phyloP scores from a whole-genome alignment of 495 filamentous ascomycete genomes.

The Talaromyces trachyspermus region DNA sequence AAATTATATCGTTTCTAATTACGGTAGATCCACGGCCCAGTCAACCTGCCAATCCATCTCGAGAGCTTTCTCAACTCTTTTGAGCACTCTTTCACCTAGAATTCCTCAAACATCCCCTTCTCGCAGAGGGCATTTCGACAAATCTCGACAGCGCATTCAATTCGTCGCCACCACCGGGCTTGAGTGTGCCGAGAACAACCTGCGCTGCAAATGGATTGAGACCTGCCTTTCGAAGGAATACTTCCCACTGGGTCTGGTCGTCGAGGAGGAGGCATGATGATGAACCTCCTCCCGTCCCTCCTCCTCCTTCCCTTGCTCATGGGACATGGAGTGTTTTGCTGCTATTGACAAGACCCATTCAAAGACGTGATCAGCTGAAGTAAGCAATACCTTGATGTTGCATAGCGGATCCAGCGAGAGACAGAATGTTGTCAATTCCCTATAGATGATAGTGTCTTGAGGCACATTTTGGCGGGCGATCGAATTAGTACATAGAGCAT shows the following conservation, averaged over 20 bases:
- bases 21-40: slow-evolving; percentile 18
- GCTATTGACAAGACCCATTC: slow-evolving; percentile 26
- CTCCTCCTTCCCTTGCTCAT: too few relatives aligned
- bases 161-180: background rate
- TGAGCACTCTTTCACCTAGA: slow-evolving; percentile 47
- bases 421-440: slow-evolving; percentile 1
- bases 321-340: slow-evolving; percentile 17
- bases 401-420: background rate
- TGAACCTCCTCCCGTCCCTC: background rate
- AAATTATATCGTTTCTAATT: too few relatives aligned
- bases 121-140: slow-evolving; percentile 18
- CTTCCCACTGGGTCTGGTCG: slow-evolving; percentile 62
- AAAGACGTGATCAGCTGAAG: background rate
- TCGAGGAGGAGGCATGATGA: slow-evolving; percentile 10
- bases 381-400: background rate
- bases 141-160: slow-evolving; percentile 9
- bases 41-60: slow-evolving; percentile 24
- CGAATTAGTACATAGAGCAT: slow-evolving; percentile 59
- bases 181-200: slow-evolving; percentile 40
- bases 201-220: slow-evolving; percentile 80
- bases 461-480: background rate
- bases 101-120: slow-evolving; percentile 36
- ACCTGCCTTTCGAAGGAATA: slow-evolving; percentile 64
- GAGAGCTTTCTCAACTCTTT: slow-evolving; percentile 36
- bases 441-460: background rate